Percentiles rank a stretch among this genome's conserved stretches.
Conservation (phyloP, 73 alveolate genomes). For the Strombidium stylifer region DNA sequence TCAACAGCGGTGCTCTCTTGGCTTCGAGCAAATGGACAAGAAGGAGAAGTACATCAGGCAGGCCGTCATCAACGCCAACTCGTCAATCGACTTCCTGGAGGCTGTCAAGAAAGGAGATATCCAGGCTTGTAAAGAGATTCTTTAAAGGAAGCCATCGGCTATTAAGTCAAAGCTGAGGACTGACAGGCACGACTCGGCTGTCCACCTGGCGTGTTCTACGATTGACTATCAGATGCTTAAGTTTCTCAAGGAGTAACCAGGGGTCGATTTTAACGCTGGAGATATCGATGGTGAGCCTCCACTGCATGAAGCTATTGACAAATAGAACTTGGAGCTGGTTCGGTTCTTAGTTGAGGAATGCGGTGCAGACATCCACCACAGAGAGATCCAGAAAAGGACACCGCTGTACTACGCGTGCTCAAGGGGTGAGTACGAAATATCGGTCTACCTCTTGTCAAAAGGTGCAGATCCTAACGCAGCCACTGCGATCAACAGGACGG, state of each 20-base stretch:
- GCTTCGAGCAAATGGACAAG: no score
- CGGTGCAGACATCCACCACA: slow-evolving; percentile 73
- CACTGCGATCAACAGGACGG: slow-evolving; percentile 68
- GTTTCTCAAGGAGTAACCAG: slow-evolving; percentile 43
- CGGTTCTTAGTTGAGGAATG: slow-evolving; percentile 48
- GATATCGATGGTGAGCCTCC: slow-evolving; percentile 76
- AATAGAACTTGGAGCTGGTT: slow-evolving; percentile 39
- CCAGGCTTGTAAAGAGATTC: background rate
- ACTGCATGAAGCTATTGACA: slow-evolving; percentile 63
- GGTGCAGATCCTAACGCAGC: slow-evolving; percentile 62
- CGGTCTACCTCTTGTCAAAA: slow-evolving; percentile 37
- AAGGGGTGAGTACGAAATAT: slow-evolving; percentile 51
- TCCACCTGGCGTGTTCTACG: slow-evolving; percentile 56
- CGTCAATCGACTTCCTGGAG: background rate
- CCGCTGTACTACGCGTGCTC: slow-evolving; percentile 79
- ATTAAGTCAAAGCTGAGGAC: background rate
- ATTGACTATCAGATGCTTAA: slow-evolving; percentile 51
- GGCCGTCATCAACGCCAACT: no score
- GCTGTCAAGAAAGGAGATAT: background rate
- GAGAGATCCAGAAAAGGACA: slow-evolving; percentile 62
- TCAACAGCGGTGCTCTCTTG: no score
- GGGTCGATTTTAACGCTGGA: slow-evolving; percentile 51
- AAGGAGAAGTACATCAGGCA: no score
- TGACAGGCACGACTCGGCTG: background rate
- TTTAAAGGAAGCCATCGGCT: background rate